A percentile compares a stretch with the other conserved stretches of the same genome.
phyloP scores from a whole-genome alignment of 2,329 filamentous ascomycete genomes.

The Neonectria punicea region DNA sequence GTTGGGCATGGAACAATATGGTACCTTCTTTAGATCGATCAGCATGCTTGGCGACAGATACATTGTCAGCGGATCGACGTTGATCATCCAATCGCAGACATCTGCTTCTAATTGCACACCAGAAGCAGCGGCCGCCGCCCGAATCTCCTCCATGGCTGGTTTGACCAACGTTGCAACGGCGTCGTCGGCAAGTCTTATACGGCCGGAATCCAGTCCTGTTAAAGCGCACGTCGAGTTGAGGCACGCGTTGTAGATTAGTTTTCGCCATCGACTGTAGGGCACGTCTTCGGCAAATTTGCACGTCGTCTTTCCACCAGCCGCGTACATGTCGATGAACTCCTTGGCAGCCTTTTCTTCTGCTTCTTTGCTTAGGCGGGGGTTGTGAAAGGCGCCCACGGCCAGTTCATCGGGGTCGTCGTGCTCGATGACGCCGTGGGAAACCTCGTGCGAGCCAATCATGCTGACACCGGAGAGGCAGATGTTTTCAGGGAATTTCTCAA shows the following conservation, averaged over 20 bases:
- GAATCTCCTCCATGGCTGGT: constrained; percentile 11
- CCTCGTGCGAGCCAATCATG: constrained; percentile 5
- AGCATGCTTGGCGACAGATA: constrained; percentile 7
- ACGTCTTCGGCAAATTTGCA: constrained; percentile 1
- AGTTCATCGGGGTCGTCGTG: constrained; percentile 3
- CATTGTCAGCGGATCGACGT: background rate
- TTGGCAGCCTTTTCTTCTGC: background rate
- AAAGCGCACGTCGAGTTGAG: constrained; percentile 2
- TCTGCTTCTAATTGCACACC: background rate
- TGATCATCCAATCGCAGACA: background rate
- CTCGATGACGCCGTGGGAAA: background rate
- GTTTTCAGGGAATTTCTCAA: constrained; percentile 8
- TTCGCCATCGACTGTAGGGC: constrained; percentile 5
- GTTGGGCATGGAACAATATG: background rate
- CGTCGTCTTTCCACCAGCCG: background rate
- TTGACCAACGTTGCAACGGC: background rate
- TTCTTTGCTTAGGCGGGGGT: background rate
- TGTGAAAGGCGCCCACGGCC: constrained; percentile 7
- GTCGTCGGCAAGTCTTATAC: constrained; percentile 1
- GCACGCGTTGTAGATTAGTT: constrained; percentile 12
- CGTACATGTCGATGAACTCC: constrained; percentile 7
- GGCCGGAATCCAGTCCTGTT: background rate
- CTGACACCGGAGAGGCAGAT: constrained; percentile 2
- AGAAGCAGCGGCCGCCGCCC: background rate
- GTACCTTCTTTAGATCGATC: constrained; percentile 1